A percentile compares a stretch with the other conserved stretches of the same genome.
phyloP scores from a whole-genome alignment of 1,284 basidiomycete genomes.

The Peniophora sp. region DNA sequence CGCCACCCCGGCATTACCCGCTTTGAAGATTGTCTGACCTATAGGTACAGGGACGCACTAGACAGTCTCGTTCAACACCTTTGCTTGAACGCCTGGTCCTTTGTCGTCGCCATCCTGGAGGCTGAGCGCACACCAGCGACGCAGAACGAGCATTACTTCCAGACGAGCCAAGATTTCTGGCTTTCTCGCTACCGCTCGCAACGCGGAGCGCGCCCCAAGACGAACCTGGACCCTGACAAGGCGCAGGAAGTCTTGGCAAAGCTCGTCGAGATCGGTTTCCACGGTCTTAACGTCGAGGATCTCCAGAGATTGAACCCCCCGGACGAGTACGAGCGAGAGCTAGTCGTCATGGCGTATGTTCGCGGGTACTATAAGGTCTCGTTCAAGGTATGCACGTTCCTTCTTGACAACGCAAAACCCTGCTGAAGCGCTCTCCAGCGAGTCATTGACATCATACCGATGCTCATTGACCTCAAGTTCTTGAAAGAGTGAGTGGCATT shows the following conservation, averaged over 20 bases:
- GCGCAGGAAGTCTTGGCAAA: conserved; percentile 19
- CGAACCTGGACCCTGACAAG: conserved; percentile 5
- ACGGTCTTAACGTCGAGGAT: conserved; percentile 24
- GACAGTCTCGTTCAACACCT: conserved; percentile 18
- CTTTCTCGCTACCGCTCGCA: conserved; percentile 25
- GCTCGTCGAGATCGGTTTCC: conserved; percentile 26
- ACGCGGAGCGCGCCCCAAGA: conserved; percentile 5
- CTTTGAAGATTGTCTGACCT: no score
- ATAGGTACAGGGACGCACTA: conserved; percentile 14
- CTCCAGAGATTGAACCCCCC: conserved; percentile 28
- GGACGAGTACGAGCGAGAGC: conserved; percentile 37
- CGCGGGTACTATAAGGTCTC: conserved; percentile 43
- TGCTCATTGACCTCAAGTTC: conserved; percentile 36
- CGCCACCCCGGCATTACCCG: conserved; percentile 4
- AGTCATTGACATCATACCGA: conserved; percentile 39
- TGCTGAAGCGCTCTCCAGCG: conserved; percentile 21
- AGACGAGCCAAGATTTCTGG: conserved; percentile 24
- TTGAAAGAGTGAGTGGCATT: conserved; percentile 25
- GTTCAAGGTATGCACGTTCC: conserved; percentile 29
- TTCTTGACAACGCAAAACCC: neutral
- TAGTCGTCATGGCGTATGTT: conserved; percentile 43
- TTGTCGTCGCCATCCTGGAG: conserved; percentile 21
- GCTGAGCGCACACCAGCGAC: conserved; percentile 29
- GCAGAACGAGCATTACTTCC: conserved; percentile 31
- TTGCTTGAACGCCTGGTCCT: conserved; percentile 12